A percentile compares a stretch with the other conserved stretches of the same genome.
Conservation (phyloP, 73 alveolate genomes). For the Paramecium tetraurelia region DNA sequence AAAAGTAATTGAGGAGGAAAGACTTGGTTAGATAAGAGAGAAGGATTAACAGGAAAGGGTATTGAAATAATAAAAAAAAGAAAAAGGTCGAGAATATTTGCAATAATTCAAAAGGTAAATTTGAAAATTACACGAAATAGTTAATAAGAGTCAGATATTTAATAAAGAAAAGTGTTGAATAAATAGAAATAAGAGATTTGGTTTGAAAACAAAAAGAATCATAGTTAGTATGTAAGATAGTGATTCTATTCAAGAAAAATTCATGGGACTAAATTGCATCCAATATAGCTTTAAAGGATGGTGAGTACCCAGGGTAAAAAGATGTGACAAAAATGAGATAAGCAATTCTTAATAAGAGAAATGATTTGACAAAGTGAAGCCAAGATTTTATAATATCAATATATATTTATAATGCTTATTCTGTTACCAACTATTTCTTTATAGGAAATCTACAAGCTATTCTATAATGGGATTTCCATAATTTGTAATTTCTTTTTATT, state of each 20-base stretch:
- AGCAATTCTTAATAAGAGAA: conserved; percentile 52
- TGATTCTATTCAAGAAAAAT: conserved; percentile 3
- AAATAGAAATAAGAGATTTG: neutral
- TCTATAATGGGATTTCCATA: neutral
- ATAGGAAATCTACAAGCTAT: neutral
- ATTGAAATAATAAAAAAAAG: neutral
- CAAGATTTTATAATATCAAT: neutral
- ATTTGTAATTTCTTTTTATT: neutral
- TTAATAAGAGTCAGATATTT: neutral
- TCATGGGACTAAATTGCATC: conserved; percentile 56
- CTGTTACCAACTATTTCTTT: neutral
- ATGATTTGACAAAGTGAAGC: conserved; percentile 49
- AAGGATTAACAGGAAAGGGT: neutral
- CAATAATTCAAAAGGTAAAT: conserved; percentile 3
- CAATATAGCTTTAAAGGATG: conserved; percentile 56
- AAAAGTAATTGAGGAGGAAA: conserved; percentile 29
- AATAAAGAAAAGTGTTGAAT: neutral
- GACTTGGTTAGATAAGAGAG: neutral
- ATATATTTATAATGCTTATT: neutral
- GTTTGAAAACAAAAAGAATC: neutral
- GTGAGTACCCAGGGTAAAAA: conserved; percentile 59
- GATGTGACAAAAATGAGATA: conserved; percentile 57
- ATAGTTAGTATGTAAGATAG: neutral
- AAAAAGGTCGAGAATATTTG: conserved; percentile 15
- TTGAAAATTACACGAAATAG: neutral